Conservation (phyloP, 2,329 filamentous ascomycete genomes). For the Pseudomassariella vexata region DNA sequence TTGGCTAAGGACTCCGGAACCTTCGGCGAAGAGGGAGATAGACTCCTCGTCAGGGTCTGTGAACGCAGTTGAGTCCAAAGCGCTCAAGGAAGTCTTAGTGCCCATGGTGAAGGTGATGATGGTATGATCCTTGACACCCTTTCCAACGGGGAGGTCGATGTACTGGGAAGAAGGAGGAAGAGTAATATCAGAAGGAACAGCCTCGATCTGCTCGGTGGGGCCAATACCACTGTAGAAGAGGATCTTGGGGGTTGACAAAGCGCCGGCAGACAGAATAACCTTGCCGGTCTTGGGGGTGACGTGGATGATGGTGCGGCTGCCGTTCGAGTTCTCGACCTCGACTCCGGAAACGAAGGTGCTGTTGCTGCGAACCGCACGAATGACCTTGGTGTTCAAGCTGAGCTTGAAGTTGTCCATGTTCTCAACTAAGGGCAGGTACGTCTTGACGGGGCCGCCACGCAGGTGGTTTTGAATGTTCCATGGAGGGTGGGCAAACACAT, state of each 20-base stretch:
- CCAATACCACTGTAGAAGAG: conserved; percentile 53
- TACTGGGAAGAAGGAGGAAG: conserved; percentile 27
- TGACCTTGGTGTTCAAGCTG: conserved; percentile 13
- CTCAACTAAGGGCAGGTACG: conserved; percentile 12
- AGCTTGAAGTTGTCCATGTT: conserved; percentile 12
- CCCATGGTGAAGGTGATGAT: conserved; percentile 9
- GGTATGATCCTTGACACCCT: conserved; percentile 28
- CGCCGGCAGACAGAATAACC: conserved; percentile 48
- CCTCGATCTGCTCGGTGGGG: conserved; percentile 37
- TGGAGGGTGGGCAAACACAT: conserved; percentile 37
- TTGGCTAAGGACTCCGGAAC: conserved; percentile 43
- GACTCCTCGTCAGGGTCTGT: conserved; percentile 25
- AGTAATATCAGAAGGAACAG: conserved; percentile 21
- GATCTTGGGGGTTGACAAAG: conserved; percentile 51
- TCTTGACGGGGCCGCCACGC: conserved; percentile 13
- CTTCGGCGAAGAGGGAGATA: conserved; percentile 23
- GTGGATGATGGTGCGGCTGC: conserved; percentile 43
- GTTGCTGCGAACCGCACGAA: conserved; percentile 17
- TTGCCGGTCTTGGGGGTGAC: conserved; percentile 44
- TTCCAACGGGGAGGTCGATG: conserved; percentile 32
- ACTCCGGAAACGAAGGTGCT: conserved; percentile 46
- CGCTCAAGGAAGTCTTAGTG: conserved; percentile 7
- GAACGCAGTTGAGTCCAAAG: conserved; percentile 43
- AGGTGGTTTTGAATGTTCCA: conserved; percentile 35
- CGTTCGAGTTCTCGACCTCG: conserved; percentile 41